These are phyloP conservation scores for Paramecium pentaurelia DNA, from an alignment of 73 alveolate genomes.

Conservation along the genomic window DNA sequence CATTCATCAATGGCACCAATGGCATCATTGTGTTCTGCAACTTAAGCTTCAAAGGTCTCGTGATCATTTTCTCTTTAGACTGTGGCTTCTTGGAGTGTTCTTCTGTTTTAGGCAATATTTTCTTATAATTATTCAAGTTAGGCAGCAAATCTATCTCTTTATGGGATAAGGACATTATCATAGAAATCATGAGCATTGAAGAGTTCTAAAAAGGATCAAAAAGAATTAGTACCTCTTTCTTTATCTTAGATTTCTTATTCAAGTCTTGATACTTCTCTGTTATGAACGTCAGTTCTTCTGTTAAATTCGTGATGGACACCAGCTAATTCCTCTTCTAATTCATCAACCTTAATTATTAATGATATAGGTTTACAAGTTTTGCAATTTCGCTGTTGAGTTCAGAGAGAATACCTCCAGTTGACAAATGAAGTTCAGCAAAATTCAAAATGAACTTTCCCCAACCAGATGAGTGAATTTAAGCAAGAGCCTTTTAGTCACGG, in stretches of 20 bases:
- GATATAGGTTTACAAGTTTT: neutral
- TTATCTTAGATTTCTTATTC: slow-evolving; percentile 48
- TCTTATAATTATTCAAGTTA: slow-evolving; percentile 33
- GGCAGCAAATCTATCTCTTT: slow-evolving; percentile 33
- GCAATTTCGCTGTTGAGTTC: slow-evolving; percentile 23
- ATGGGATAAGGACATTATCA: slow-evolving; percentile 47
- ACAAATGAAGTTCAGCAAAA: slow-evolving; percentile 34
- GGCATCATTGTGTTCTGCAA: slow-evolving; percentile 32
- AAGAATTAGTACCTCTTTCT: neutral
- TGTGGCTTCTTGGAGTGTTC: neutral
- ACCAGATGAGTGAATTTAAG: slow-evolving; percentile 18
- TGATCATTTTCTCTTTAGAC: slow-evolving; percentile 14
- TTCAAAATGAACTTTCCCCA: slow-evolving; percentile 48
- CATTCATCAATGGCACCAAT: slow-evolving; percentile 24
- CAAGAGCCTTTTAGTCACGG: slow-evolving; percentile 5
- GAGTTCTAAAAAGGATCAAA: neutral
- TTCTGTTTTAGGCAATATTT: slow-evolving; percentile 20
- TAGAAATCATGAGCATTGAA: slow-evolving; percentile 47
- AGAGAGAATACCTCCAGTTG: slow-evolving; percentile 31
- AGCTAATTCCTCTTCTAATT: neutral
- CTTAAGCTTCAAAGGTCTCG: neutral
- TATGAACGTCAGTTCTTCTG: slow-evolving; percentile 37
- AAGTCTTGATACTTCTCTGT: slow-evolving; percentile 44
- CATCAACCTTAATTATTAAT: neutral
- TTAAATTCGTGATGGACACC: slow-evolving; percentile 10